Evolutionary conservation across 2,329 filamentous ascomycete genomes (phyloP).

Genomic region (Cryoendolithus antarcticus): DNA sequence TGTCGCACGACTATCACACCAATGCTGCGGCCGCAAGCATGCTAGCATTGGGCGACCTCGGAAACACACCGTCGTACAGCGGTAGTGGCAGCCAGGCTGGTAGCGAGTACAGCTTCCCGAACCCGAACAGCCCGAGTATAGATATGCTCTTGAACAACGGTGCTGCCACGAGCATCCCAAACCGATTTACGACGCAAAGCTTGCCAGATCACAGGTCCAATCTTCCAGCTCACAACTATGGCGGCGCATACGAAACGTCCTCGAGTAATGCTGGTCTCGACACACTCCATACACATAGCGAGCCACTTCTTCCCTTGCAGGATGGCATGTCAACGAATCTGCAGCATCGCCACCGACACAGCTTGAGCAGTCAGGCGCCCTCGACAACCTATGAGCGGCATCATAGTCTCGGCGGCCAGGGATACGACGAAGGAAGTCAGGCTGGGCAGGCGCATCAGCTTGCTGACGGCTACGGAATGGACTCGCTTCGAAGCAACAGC

Average conservation of each 20-base stretch:
- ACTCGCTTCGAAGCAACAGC: slow-evolving; percentile 4
- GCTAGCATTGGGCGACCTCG: slow-evolving; percentile 11
- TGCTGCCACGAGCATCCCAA: slow-evolving; percentile 1
- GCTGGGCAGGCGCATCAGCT: slow-evolving; percentile 1
- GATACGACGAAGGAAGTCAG: slow-evolving; percentile 3
- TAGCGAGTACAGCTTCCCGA: slow-evolving; percentile 18
- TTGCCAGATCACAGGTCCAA: slow-evolving; percentile 7
- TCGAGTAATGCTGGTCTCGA: not conserved
- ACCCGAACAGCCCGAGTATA: slow-evolving; percentile 11
- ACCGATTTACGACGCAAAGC: slow-evolving; percentile 5
- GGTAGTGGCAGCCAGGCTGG: slow-evolving; percentile 13
- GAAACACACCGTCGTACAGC: slow-evolving; percentile 13
- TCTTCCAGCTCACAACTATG: slow-evolving; percentile 4
- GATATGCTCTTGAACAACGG: slow-evolving; percentile 11
- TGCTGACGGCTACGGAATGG: slow-evolving; percentile 5
- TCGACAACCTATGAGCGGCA: slow-evolving; percentile 7
- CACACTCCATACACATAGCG: not conserved
- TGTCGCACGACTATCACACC: slow-evolving; percentile 9
- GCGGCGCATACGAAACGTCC: slow-evolving; percentile 4
- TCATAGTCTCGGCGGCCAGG: slow-evolving; percentile 1
- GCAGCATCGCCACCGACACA: slow-evolving; percentile 17
- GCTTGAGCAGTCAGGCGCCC: slow-evolving; percentile 18
- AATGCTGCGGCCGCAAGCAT: slow-evolving; percentile 10
- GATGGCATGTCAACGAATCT: not conserved
- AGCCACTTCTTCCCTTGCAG: not conserved